These are phyloP conservation scores for Penicillium paxilli DNA, from an alignment of 495 filamentous ascomycete genomes.

Conservation along the genomic window DNA sequence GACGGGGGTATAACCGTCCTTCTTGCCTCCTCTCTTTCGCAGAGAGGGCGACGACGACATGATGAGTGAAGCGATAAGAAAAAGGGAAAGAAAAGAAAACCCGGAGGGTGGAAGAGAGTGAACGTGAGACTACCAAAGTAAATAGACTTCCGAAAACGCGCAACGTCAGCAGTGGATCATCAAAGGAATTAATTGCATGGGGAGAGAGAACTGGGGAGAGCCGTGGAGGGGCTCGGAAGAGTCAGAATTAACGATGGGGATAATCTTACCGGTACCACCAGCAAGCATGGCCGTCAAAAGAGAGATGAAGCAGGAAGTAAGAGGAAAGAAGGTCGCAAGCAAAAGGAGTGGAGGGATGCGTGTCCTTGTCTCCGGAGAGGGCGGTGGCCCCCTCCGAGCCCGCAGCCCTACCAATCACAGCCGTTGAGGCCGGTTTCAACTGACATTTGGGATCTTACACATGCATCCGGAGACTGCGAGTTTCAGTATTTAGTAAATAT, in stretches of 20 bases:
- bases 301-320: conserved; percentile 2
- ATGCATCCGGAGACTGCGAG: too few species aligned
- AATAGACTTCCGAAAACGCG: conserved; percentile 28
- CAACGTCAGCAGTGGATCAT: conserved; percentile 9
- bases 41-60: conserved; percentile 48
- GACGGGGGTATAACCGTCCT: conserved; percentile 34
- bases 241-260: too few species aligned
- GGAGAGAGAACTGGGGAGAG: neutral
- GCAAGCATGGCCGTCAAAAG: conserved; percentile 25
- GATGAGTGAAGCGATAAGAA: conserved; percentile 10
- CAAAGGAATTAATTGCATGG: neutral
- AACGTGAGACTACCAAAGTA: conserved; percentile 37
- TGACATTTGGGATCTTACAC: too few species aligned
- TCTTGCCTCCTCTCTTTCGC: conserved; percentile 53
- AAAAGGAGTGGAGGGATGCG: conserved; percentile 11
- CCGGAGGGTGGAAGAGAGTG: conserved; percentile 24
- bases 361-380: conserved; percentile 13
- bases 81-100: conserved; percentile 11
- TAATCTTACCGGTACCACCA: conserved; percentile 30
- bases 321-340: conserved; percentile 1
- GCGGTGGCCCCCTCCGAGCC: conserved; percentile 14
- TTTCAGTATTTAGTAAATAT: too few species aligned
- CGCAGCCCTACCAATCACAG: conserved; percentile 14
- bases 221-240: too few species aligned
- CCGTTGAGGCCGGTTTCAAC: neutral